These are phyloP conservation scores for Musa troglodytarum DNA, from an alignment of 176 grass and related monocot genomes.

Conservation along the genomic window DNA sequence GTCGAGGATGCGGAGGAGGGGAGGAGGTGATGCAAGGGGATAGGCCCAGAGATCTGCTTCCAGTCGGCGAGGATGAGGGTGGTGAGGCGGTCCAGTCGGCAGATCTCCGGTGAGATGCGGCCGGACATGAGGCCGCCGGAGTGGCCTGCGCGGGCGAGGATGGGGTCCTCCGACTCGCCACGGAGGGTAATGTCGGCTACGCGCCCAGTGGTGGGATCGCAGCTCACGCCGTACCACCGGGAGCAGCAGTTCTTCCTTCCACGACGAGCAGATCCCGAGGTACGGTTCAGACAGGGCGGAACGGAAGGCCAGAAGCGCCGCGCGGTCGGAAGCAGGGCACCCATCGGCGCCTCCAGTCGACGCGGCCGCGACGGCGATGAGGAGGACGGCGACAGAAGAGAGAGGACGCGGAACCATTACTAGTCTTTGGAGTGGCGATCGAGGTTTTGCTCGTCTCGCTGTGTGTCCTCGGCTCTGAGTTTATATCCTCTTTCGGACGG, in stretches of 20 bases:
- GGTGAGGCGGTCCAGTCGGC: slow-evolving; percentile 49
- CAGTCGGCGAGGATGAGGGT: too few relatives aligned
- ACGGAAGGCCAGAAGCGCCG: neutral
- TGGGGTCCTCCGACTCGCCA: slow-evolving; percentile 73
- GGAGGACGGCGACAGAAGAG: neutral
- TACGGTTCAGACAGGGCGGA: neutral
- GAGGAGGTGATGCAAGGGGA: too few relatives aligned
- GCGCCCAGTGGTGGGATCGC: slow-evolving; percentile 30
- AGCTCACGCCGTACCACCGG: slow-evolving; percentile 83
- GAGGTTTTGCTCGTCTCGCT: too few relatives aligned
- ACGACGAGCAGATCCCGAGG: neutral
- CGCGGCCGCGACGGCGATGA: neutral
- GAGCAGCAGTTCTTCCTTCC: slow-evolving; percentile 40
- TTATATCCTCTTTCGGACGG: too few relatives aligned
- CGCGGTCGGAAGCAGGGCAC: neutral
- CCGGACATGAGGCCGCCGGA: slow-evolving; percentile 76
- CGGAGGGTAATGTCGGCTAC: slow-evolving; percentile 54
- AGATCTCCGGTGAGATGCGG: slow-evolving; percentile 57
- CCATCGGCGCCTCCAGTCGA: too few relatives aligned
- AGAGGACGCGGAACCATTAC: too few relatives aligned
- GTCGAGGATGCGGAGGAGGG: too few relatives aligned
- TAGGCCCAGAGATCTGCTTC: too few relatives aligned
- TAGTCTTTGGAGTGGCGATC: too few relatives aligned
- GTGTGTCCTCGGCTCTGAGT: too few relatives aligned
- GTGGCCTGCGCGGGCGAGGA: slow-evolving; percentile 48